phyloP scores from a whole-genome alignment of 2,329 filamentous ascomycete species.

The Beauveria pseudobassiana region DNA sequence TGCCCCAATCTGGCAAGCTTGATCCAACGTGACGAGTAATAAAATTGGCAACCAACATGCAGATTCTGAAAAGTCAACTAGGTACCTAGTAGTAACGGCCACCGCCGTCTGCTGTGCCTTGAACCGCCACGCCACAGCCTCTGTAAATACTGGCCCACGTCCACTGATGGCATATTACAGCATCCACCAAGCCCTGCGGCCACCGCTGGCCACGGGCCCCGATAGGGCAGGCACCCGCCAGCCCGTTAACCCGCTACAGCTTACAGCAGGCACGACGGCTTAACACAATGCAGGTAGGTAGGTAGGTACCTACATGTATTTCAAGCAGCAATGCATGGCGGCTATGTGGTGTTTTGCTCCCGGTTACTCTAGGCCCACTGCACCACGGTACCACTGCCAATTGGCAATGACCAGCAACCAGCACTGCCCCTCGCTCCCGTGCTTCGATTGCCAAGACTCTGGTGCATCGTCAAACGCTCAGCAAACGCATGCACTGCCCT shows the following conservation, averaged over 20 bases:
- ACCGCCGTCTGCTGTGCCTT: not conserved
- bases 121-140: slow-evolving; percentile 1
- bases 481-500: slow-evolving; percentile 6
- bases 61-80: not conserved
- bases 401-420: too few relatives aligned
- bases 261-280: too few relatives aligned
- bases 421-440: not conserved
- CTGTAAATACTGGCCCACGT: not conserved
- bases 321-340: too few relatives aligned
- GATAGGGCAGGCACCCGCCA: not conserved
- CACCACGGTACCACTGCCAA: not conserved
- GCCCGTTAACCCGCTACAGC: too few relatives aligned
- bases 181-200: not conserved
- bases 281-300: not conserved
- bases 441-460: not conserved
- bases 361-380: too few relatives aligned
- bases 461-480: not conserved
- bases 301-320: not conserved
- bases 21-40: not conserved
- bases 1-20: slow-evolving; percentile 6
- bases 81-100: not conserved
- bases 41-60: not conserved
- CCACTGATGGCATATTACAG: not conserved
- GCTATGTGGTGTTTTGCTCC: too few relatives aligned
- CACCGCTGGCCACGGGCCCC: not conserved